Percentiles rank a stretch among this genome's conserved stretches.
Evolutionary conservation across 2,329 filamentous ascomycete species (phyloP).

Genomic region (Ceratocystis variospora): DNA sequence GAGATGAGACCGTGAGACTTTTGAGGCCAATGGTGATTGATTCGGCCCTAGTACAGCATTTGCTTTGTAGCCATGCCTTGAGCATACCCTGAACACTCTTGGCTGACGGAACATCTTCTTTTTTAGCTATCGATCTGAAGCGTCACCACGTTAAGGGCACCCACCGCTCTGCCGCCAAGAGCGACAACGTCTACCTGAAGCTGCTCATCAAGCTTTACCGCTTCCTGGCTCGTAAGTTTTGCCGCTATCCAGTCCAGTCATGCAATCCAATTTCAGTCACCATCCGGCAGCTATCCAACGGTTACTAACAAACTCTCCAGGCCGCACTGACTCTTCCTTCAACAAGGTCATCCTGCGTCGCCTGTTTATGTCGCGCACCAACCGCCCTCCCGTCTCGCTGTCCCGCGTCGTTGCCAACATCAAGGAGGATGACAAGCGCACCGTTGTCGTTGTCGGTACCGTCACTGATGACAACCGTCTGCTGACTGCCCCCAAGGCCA

Average conservation of each 20-base stretch:
- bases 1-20: constrained; percentile 11
- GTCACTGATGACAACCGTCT: constrained; percentile 97
- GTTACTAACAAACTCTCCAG: constrained; percentile 31
- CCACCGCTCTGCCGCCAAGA: constrained; percentile 93
- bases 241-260: neutral
- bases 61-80: constrained; percentile 29
- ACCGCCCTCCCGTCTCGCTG: constrained; percentile 87
- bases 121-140: constrained; percentile 58
- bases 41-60: constrained; percentile 19
- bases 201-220: constrained; percentile 96
- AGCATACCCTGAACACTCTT: constrained; percentile 40
- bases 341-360: constrained; percentile 98
- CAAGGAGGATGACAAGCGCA: constrained; percentile 61
- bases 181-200: constrained; percentile 95
- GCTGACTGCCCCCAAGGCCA: constrained; percentile 78
- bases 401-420: constrained; percentile 71
- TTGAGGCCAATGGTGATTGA: constrained; percentile 19
- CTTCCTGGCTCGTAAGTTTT: constrained; percentile 78
- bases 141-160: constrained; percentile 54
- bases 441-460: constrained; percentile 84
- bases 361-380: constrained; percentile 97
- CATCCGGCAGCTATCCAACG: neutral
- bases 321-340: constrained; percentile 93
- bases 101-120: constrained; percentile 26
- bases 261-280: neutral